phyloP scores from a whole-genome alignment of 2,329 filamentous ascomycete genomes.

The Apiospora aurea region DNA sequence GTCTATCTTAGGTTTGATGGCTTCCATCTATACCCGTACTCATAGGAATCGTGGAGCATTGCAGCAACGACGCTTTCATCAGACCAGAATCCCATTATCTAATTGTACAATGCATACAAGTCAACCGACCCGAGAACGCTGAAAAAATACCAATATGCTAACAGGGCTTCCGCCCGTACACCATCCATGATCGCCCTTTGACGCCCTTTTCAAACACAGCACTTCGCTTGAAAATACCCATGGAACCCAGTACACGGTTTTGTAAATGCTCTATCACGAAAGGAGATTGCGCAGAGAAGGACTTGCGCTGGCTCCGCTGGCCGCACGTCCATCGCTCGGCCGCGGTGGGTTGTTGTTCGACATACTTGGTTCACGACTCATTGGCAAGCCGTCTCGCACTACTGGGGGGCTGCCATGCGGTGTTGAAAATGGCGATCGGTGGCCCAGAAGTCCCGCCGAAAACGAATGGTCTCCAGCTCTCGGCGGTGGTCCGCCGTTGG shows the following conservation, averaged over 20 bases:
- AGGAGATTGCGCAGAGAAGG: conserved; percentile 78
- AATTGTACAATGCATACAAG: conserved; percentile 19
- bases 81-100: conserved; percentile 1
- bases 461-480: conserved; percentile 55
- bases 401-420: conserved; percentile 55
- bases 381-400: conserved; percentile 47
- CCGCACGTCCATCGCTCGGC: conserved; percentile 45
- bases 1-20: conserved; percentile 1
- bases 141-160: conserved; percentile 16
- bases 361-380: conserved; percentile 41
- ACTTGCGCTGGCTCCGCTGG: conserved; percentile 77
- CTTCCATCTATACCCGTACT: conserved; percentile 7
- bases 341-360: conserved; percentile 41
- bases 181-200: conserved; percentile 9
- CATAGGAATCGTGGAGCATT: not conserved
- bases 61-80: conserved; percentile 1
- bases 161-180: not conserved
- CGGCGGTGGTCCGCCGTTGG: conserved; percentile 51
- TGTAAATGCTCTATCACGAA: conserved; percentile 51
- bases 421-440: conserved; percentile 50
- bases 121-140: not conserved
- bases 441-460: conserved; percentile 51
- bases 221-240: conserved; percentile 14
- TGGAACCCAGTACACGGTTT: conserved; percentile 12
- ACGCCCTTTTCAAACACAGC: conserved; percentile 3